Conservation (phyloP, 2,329 filamentous ascomycete genomes). For the Aspergillus brasiliensis region DNA sequence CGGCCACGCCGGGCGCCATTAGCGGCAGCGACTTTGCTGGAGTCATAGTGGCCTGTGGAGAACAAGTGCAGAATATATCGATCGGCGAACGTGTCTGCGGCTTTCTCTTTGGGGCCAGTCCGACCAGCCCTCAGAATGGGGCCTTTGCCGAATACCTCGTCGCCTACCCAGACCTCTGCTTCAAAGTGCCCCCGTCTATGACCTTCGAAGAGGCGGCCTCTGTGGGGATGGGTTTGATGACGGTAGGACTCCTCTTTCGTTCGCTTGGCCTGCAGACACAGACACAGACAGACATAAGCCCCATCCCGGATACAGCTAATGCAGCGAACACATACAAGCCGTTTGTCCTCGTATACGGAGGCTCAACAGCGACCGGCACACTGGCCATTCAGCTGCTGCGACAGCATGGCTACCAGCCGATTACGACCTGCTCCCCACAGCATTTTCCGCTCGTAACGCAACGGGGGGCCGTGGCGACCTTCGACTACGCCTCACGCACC, state of each 20-base stretch:
- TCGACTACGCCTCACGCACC: slow-evolving; percentile 5
- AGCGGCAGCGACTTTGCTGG: slow-evolving; percentile 29
- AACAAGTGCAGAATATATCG: not conserved
- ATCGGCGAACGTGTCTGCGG: slow-evolving; percentile 41
- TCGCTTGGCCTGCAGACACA: not conserved
- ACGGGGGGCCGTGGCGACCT: not conserved
- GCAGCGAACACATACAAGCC: too few relatives aligned
- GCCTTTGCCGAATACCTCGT: slow-evolving; percentile 41
- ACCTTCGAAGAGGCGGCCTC: slow-evolving; percentile 7
- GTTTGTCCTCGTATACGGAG: slow-evolving; percentile 5
- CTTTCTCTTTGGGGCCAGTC: slow-evolving; percentile 32
- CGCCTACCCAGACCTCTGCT: slow-evolving; percentile 28
- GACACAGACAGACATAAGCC: too few relatives aligned
- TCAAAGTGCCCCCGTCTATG: slow-evolving; percentile 27
- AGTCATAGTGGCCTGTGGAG: slow-evolving; percentile 16
- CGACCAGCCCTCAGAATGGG: slow-evolving; percentile 27
- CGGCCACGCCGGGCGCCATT: slow-evolving; percentile 5
- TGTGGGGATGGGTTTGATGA: slow-evolving; percentile 4
- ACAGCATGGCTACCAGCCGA: not conserved
- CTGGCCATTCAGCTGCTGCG: not conserved
- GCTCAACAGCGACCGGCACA: slow-evolving; percentile 1
- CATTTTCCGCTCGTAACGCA: slow-evolving; percentile 3
- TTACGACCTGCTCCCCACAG: slow-evolving; percentile 4
- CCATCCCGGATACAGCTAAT: too few relatives aligned
- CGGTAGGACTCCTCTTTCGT: slow-evolving; percentile 10